Conservation (phyloP, 2,329 filamentous ascomycete genomes). For the Talaromyces sp. region DNA sequence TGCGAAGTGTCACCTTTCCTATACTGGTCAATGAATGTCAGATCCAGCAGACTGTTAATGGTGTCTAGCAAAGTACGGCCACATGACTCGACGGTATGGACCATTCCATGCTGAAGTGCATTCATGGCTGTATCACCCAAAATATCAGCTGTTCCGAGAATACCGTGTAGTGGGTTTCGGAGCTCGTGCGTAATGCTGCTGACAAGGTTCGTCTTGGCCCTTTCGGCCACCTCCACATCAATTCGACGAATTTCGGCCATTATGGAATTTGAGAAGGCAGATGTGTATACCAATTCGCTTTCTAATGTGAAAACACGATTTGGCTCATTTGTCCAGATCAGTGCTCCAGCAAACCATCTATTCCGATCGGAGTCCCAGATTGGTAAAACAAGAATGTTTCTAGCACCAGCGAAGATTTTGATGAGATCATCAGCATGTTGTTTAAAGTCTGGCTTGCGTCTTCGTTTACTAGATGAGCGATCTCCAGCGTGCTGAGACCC, state of each 20-base stretch:
- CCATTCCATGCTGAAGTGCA: slow-evolving; percentile 31
- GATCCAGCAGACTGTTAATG: slow-evolving; percentile 40
- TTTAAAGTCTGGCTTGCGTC: slow-evolving; percentile 14
- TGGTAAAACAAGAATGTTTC: slow-evolving; percentile 32
- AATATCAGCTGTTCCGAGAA: slow-evolving; percentile 35
- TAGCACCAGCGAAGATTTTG: slow-evolving; percentile 23
- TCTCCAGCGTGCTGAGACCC: background rate
- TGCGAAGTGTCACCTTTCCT: slow-evolving; percentile 3
- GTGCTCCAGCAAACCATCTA: slow-evolving; percentile 29
- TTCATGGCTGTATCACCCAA: slow-evolving; percentile 33
- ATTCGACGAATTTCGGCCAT: slow-evolving; percentile 36
- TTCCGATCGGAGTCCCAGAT: slow-evolving; percentile 32
- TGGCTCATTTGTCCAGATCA: slow-evolving; percentile 34
- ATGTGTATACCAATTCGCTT: slow-evolving; percentile 31
- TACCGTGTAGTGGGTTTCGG: slow-evolving; percentile 38
- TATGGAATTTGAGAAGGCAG: slow-evolving; percentile 34
- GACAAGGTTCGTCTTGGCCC: slow-evolving; percentile 36
- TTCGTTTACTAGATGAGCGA: slow-evolving; percentile 15
- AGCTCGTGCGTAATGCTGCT: slow-evolving; percentile 39
- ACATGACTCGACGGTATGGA: slow-evolving; percentile 42
- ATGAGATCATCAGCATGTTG: slow-evolving; percentile 25
- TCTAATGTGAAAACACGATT: slow-evolving; percentile 27
- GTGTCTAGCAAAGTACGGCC: slow-evolving; percentile 46
- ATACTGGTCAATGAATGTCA: slow-evolving; percentile 28
- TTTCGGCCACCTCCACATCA: slow-evolving; percentile 30